Conservation (phyloP, 106 monocot genomes). For the Acorus gramineus region DNA sequence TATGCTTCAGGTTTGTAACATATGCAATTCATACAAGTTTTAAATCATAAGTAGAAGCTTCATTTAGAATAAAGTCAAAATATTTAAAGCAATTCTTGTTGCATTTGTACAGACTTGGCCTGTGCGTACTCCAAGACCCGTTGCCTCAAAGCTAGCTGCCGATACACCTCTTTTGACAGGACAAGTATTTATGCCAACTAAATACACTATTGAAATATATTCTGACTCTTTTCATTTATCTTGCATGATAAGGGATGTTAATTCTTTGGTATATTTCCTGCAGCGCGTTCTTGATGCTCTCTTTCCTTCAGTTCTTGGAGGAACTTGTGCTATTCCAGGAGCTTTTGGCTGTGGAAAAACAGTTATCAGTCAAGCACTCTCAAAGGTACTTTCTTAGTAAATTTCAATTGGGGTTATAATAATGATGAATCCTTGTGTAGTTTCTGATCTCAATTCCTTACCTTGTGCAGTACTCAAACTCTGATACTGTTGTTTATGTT, state of each 20-base stretch:
- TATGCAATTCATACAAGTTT: neutral
- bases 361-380: conserved; percentile 99
- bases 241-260: too few relatives aligned
- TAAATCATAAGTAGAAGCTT: too few relatives aligned
- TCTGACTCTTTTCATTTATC: neutral
- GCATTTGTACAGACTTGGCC: conserved; percentile 72
- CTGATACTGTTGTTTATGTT: conserved; percentile 95
- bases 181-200: conserved; percentile 38
- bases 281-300: conserved; percentile 99
- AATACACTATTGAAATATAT: neutral
- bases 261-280: neutral
- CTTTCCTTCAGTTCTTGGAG: conserved; percentile 97
- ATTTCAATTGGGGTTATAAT: neutral
- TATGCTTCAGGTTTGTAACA: conserved; percentile 83
- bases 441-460: neutral
- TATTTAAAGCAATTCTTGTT: neutral
- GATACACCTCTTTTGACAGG: conserved; percentile 99
- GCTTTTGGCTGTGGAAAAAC: conserved; percentile 99
- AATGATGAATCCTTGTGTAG: too few relatives aligned
- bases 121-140: conserved; percentile 91
- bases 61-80: too few relatives aligned
- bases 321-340: conserved; percentile 99
- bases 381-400: conserved; percentile 50
- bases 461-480: conserved; percentile 83
- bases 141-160: conserved; percentile 88